These are phyloP conservation scores for Fusarium sp. DNA, from an alignment of 2,329 filamentous ascomycete species.

Conservation along the genomic window DNA sequence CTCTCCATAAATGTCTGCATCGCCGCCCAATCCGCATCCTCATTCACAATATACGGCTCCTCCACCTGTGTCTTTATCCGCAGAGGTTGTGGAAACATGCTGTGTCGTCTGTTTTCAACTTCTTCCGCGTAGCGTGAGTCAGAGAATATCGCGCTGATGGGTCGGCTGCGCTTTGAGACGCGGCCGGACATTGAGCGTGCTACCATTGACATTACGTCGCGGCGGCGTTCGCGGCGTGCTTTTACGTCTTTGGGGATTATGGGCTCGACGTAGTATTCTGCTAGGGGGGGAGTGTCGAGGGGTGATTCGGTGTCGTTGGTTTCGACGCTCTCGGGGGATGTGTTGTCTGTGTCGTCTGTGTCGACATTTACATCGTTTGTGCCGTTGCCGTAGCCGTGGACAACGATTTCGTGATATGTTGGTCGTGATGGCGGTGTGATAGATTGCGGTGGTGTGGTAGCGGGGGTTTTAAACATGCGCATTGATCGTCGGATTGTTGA, in stretches of 20 bases:
- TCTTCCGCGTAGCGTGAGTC: conserved; percentile 46
- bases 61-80: conserved; percentile 39
- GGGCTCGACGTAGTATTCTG: conserved; percentile 34
- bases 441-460: conserved; percentile 30
- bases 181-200: conserved; percentile 43
- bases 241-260: conserved; percentile 33
- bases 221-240: conserved; percentile 45
- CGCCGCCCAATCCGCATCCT: conserved; percentile 52
- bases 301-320: conserved; percentile 45
- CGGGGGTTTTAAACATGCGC: conserved; percentile 45
- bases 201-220: conserved; percentile 46
- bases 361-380: conserved; percentile 55
- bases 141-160: conserved; percentile 46
- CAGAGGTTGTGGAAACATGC: conserved; percentile 40
- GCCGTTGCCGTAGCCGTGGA: conserved; percentile 66
- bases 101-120: conserved; percentile 45
- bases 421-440: conserved; percentile 32
- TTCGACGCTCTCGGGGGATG: conserved; percentile 44
- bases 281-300: conserved; percentile 33
- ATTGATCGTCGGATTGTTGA: conserved; percentile 52
- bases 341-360: conserved; percentile 22
- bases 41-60: conserved; percentile 45
- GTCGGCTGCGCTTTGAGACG: conserved; percentile 41
- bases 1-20: conserved; percentile 54
- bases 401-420: conserved; percentile 63